Conservation (phyloP, 2,329 filamentous ascomycete species). For the Hypomyces perniciosus region DNA sequence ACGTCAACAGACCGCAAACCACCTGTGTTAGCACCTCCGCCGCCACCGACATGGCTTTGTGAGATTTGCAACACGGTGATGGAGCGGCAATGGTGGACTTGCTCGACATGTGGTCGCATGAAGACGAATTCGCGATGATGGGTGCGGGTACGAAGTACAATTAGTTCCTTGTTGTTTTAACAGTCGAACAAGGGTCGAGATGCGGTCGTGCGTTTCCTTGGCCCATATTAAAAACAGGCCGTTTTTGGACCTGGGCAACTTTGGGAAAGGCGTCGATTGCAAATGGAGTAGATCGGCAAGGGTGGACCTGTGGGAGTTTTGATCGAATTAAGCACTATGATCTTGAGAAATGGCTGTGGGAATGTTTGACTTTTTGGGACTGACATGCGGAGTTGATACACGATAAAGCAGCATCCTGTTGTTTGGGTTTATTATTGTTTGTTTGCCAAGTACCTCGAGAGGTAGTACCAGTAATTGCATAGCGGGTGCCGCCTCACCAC, state of each 20-base stretch:
- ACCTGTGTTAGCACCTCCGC: slow-evolving; percentile 14
- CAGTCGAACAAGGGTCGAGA: neutral
- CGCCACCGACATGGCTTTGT: slow-evolving; percentile 42
- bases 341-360: neutral
- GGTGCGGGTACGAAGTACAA: neutral
- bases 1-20: slow-evolving; percentile 12
- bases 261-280: slow-evolving; percentile 26
- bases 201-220: neutral
- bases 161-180: too few relatives aligned
- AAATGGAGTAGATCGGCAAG: slow-evolving; percentile 28
- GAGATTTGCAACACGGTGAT: slow-evolving; percentile 45
- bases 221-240: neutral
- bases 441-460: too few relatives aligned
- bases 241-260: slow-evolving; percentile 4
- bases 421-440: too few relatives aligned
- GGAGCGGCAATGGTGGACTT: slow-evolving; percentile 53
- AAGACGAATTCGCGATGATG: slow-evolving; percentile 41
- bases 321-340: neutral
- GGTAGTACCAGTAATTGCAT: too few relatives aligned
- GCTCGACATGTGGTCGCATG: slow-evolving; percentile 48
- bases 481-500: too few relatives aligned
- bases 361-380: neutral
- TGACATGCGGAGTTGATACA: neutral
- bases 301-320: slow-evolving; percentile 5
- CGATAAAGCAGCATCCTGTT: neutral